Percentiles rank a stretch among this genome's conserved stretches.
These are phyloP conservation scores for Boletellus emodensis DNA, from an alignment of 768 basidiomycete species.

Conservation along the genomic window DNA sequence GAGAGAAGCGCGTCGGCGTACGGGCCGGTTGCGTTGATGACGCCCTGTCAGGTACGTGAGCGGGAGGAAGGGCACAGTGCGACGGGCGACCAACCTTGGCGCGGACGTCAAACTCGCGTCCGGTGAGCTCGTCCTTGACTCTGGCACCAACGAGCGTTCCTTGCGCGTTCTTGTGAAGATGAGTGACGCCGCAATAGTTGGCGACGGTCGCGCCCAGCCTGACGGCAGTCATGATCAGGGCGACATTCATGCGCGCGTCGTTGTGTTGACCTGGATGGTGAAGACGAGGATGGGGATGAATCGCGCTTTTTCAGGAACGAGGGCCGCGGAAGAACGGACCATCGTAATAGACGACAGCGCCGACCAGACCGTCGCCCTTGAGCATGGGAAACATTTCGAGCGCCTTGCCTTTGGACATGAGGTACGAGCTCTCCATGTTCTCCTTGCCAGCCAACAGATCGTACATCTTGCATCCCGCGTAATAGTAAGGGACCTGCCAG, in stretches of 20 bases:
- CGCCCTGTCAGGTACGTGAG: constrained; percentile 46
- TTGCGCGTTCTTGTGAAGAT: constrained; percentile 61
- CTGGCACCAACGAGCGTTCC: constrained; percentile 69
- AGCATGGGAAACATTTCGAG: constrained; percentile 96
- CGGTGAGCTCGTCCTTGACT: constrained; percentile 78
- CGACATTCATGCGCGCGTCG: constrained; percentile 97
- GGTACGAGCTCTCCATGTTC: constrained; percentile 93
- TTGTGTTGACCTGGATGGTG: constrained; percentile 82
- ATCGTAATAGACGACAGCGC: constrained; percentile 96
- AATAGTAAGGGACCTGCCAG: constrained; percentile 98
- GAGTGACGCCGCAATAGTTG: constrained; percentile 86
- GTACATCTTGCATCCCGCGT: constrained; percentile 93
- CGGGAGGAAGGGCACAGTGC: no score
- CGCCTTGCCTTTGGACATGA: constrained; percentile 93
- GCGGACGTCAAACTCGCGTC: constrained; percentile 75
- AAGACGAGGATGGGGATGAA: not conserved
- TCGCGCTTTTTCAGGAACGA: not conserved
- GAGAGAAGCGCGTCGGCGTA: constrained; percentile 83
- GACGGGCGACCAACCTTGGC: constrained; percentile 54
- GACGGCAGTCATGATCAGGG: constrained; percentile 91
- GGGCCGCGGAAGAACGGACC: constrained; percentile 44
- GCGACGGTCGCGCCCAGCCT: constrained; percentile 83
- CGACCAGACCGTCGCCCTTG: constrained; percentile 86
- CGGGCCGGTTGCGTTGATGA: constrained; percentile 97
- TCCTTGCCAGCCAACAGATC: constrained; percentile 92